Evolutionary conservation across 139 green algal species (phyloP).

Genomic region (Volvox reticuliferus): DNA sequence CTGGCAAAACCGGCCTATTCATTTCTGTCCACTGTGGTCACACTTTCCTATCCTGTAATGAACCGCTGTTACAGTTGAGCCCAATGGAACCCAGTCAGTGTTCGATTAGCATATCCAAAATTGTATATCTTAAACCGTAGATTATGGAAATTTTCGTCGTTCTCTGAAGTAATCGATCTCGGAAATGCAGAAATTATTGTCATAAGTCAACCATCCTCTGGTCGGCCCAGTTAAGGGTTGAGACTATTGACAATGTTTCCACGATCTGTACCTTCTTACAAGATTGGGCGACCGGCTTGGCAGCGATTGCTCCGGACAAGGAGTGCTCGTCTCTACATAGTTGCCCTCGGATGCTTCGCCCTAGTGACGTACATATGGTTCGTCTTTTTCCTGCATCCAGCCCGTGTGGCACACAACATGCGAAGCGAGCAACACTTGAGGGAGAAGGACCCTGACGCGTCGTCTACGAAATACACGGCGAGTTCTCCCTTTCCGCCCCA

Average conservation of each 20-base stretch:
- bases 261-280: not conserved
- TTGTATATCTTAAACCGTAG: not conserved
- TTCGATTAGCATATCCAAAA: not conserved
- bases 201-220: not conserved
- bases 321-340: not conserved
- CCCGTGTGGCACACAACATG: not conserved
- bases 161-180: not conserved
- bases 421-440: not conserved
- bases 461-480: not conserved
- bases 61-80: not conserved
- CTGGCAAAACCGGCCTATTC: not conserved
- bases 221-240: not conserved
- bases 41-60: not conserved
- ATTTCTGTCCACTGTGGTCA: not conserved
- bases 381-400: conserved; percentile 10
- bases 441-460: not conserved
- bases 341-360: not conserved
- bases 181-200: not conserved
- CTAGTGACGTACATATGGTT: conserved; percentile 18
- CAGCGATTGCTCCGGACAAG: not conserved
- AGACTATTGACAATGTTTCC: not conserved
- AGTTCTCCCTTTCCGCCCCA: not conserved
- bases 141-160: not conserved
- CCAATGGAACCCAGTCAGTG: not conserved
- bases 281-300: not conserved